Conservation (phyloP, 208 protist species). For the Wallacemonas sp. region DNA sequence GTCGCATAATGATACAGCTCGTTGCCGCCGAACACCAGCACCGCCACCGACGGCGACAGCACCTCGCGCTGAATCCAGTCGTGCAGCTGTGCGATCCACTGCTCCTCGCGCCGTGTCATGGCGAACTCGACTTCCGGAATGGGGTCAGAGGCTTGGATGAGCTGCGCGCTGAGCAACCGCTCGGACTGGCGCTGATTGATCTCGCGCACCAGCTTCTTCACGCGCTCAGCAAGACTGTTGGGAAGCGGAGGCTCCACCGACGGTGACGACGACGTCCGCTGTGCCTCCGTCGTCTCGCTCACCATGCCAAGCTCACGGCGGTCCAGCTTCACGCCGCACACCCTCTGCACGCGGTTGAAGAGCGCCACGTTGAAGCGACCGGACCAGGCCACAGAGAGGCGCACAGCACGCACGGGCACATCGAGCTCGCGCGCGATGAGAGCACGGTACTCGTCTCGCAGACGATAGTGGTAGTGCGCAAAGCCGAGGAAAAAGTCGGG, state of each 20-base stretch:
- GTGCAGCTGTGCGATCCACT: conserved; percentile 38
- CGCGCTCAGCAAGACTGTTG: conserved; percentile 24
- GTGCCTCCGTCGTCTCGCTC: background rate
- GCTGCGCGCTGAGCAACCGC: conserved; percentile 43
- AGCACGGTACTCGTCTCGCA: conserved; percentile 81
- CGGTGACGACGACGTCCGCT: background rate
- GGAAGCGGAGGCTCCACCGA: conserved; percentile 11
- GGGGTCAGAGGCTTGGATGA: conserved; percentile 63
- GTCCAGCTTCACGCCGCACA: conserved; percentile 66
- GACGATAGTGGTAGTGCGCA: conserved; percentile 74
- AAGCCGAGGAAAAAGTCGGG: conserved; percentile 87
- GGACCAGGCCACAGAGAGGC: conserved; percentile 81
- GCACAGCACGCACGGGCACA: conserved; percentile 53
- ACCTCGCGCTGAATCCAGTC: conserved; percentile 42
- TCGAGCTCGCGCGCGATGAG: conserved; percentile 56
- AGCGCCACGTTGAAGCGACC: conserved; percentile 73
- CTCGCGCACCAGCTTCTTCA: conserved; percentile 31
- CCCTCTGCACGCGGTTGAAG: conserved; percentile 72
- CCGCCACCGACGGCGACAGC: conserved; percentile 41
- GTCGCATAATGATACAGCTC: background rate
- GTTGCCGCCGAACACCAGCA: conserved; percentile 59
- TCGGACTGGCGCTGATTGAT: conserved; percentile 56
- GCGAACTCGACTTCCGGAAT: conserved; percentile 76
- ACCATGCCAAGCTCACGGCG: conserved; percentile 2
- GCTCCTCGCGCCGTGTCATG: conserved; percentile 40